A percentile compares a stretch with the other conserved stretches of the same genome.
phyloP scores from a whole-genome alignment of 768 basidiomycete species.

The Imleria badia region DNA sequence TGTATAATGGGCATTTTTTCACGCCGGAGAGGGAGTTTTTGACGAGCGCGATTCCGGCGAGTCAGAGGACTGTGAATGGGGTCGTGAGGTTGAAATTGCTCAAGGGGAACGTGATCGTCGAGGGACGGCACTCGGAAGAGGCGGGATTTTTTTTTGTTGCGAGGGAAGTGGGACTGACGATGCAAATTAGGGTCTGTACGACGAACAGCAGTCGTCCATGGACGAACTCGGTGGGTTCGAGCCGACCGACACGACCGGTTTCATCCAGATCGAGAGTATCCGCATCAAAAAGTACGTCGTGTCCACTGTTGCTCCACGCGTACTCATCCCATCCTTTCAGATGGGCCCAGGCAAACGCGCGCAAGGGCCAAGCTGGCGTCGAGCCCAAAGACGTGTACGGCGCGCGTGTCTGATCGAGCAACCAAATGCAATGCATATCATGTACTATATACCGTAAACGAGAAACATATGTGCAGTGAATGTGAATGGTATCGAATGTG shows the following conservation, averaged over 20 bases:
- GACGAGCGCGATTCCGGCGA: conserved; percentile 84
- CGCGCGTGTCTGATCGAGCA: conserved; percentile 44
- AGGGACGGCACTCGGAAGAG: conserved; percentile 88
- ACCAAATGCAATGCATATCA: too few species aligned
- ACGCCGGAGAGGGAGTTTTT: conserved; percentile 98
- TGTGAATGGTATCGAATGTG: too few species aligned
- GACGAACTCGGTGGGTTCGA: conserved; percentile 98
- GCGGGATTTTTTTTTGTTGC: too few species aligned
- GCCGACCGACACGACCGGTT: conserved; percentile 93
- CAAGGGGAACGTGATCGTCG: conserved; percentile 94
- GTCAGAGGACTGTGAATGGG: conserved; percentile 96
- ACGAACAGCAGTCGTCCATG: conserved; percentile 95
- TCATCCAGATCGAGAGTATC: conserved; percentile 97
- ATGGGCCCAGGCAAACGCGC: conserved; percentile 86
- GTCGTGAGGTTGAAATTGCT: conserved; percentile 86
- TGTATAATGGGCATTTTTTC: conserved; percentile 99
- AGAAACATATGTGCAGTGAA: too few species aligned
- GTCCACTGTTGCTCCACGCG: neutral
- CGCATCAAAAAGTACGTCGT: conserved; percentile 88
- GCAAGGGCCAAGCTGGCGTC: conserved; percentile 82
- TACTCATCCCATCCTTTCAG: conserved; percentile 37
- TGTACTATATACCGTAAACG: too few species aligned
- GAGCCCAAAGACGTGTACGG: conserved; percentile 79
- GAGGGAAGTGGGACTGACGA: too few species aligned
- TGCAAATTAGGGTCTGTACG: conserved; percentile 75